Conservation (phyloP, 208 protist species). For the Trichomonas gallinae region DNA sequence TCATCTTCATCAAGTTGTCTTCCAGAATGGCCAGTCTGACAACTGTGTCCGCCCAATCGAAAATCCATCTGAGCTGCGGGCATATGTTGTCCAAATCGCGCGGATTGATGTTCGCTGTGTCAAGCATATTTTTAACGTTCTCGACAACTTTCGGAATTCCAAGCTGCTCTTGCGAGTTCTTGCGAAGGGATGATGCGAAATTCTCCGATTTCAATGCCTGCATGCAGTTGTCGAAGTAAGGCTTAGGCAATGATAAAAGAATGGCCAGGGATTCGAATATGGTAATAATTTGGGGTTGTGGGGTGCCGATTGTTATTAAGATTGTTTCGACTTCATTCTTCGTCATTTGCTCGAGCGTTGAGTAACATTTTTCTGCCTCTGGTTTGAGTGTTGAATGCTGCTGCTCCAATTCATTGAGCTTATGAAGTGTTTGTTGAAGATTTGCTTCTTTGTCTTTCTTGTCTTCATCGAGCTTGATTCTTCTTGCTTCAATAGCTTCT, state of each 20-base stretch:
- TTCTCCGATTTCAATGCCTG: background rate
- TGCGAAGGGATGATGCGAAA: background rate
- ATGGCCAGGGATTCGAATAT: background rate
- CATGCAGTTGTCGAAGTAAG: background rate
- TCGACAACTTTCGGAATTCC: background rate
- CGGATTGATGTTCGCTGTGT: background rate
- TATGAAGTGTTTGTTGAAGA: background rate
- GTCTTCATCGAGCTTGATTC: background rate
- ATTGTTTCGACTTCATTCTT: conserved; percentile 13
- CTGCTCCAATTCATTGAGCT: background rate
- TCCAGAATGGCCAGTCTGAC: background rate
- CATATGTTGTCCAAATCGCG: background rate
- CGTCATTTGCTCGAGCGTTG: background rate
- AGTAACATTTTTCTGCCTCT: background rate
- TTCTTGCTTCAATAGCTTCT: conserved; percentile 18
- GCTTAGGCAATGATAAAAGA: background rate
- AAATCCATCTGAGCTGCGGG: background rate
- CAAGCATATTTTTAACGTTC: background rate
- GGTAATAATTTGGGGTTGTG: background rate
- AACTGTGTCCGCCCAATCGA: background rate
- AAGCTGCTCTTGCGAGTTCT: background rate
- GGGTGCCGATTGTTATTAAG: background rate
- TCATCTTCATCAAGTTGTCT: background rate
- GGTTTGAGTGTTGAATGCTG: background rate
- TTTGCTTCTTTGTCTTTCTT: background rate